Percentiles rank a stretch among this genome's conserved stretches.
Evolutionary conservation across 2,329 filamentous ascomycete genomes (phyloP).

Genomic region (Colletotrichum nymphaeae): DNA sequence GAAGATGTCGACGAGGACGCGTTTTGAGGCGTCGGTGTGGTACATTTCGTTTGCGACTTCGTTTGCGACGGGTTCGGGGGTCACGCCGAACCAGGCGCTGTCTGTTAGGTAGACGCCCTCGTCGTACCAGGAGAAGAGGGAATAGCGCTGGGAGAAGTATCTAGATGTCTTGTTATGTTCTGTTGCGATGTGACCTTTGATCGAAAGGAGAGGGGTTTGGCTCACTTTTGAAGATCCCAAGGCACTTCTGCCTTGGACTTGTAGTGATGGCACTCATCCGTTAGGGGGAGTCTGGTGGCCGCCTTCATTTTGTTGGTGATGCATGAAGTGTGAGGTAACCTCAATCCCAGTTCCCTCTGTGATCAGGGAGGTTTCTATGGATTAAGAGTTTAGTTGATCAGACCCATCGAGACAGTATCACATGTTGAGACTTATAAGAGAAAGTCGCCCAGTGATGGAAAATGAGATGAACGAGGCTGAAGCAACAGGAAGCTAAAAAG

Average conservation of each 20-base stretch:
- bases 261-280: conserved; percentile 81
- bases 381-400: neutral
- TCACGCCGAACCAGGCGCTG: conserved; percentile 96
- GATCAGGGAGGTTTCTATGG: neutral
- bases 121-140: conserved; percentile 89
- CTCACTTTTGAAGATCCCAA: conserved; percentile 85
- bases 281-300: conserved; percentile 61
- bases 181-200: neutral
- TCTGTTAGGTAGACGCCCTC: conserved; percentile 91
- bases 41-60: conserved; percentile 81
- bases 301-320: conserved; percentile 49
- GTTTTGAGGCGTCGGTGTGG: conserved; percentile 64
- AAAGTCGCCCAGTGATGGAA: conserved; percentile 6
- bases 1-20: conserved; percentile 86
- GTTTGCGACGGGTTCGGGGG: conserved; percentile 90
- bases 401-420: neutral
- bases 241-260: conserved; percentile 77
- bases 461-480: conserved; percentile 38
- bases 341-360: no score
- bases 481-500: neutral
- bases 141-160: conserved; percentile 91
- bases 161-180: conserved; percentile 53
- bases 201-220: neutral
- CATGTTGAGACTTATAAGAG: neutral
- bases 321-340: conserved; percentile 15